phyloP scores from a whole-genome alignment of 2,329 filamentous ascomycete genomes.

The Akanthomyces dipterigenus region DNA sequence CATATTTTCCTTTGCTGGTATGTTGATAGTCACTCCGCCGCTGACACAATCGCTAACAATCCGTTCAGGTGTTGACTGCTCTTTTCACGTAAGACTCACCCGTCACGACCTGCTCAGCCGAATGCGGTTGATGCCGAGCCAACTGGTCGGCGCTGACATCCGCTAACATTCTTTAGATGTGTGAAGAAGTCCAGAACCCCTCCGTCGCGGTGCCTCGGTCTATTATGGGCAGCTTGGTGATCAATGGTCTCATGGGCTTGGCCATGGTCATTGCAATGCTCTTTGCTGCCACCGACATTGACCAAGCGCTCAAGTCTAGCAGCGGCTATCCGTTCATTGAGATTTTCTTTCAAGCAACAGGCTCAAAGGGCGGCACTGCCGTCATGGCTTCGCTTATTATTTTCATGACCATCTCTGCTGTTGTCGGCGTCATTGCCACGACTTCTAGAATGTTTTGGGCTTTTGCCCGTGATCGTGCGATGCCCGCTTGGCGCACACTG shows the following conservation, averaged over 20 bases:
- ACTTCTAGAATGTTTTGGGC: constrained; percentile 52
- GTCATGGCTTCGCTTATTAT: constrained; percentile 45
- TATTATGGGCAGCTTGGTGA: constrained; percentile 39
- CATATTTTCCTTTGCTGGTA: constrained; percentile 7
- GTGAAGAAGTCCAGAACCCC: constrained; percentile 41
- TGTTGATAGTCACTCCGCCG: background rate
- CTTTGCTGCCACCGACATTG: constrained; percentile 46
- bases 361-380: constrained; percentile 39
- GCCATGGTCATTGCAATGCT: constrained; percentile 50
- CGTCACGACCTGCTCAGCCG: no score
- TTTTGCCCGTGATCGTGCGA: constrained; percentile 32
- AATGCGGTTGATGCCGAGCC: background rate
- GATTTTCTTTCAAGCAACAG: constrained; percentile 46
- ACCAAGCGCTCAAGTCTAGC: constrained; percentile 33
- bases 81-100: constrained; percentile 2
- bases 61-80: constrained; percentile 3
- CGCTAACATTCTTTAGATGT: constrained; percentile 26
- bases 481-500: constrained; percentile 24
- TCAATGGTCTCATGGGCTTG: constrained; percentile 48
- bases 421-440: constrained; percentile 48
- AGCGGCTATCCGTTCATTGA: constrained; percentile 54
- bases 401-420: constrained; percentile 40
- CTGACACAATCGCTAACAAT: background rate
- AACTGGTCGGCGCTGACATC: no score
- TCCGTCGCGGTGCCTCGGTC: constrained; percentile 42